Evolutionary conservation across 305 asterid genomes (phyloP).

Genomic region (Caryopteris hybrid): DNA sequence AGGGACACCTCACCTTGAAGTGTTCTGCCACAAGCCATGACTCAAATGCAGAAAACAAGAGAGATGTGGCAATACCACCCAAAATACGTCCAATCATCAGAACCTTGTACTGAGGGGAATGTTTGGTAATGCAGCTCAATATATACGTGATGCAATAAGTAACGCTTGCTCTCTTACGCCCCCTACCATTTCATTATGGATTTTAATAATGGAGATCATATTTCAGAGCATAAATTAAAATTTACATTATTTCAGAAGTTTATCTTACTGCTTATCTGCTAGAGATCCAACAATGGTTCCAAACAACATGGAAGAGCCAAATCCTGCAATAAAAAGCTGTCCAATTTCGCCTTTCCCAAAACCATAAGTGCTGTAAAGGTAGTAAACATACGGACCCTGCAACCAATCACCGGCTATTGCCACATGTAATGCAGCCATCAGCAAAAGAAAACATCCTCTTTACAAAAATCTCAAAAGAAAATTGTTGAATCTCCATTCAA

Average conservation of each 20-base stretch:
- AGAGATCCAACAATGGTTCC: conserved; percentile 98
- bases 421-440: conserved; percentile 32
- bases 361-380: conserved; percentile 91
- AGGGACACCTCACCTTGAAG: conserved; percentile 60
- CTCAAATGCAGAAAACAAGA: conserved; percentile 88
- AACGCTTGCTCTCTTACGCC: conserved; percentile 90
- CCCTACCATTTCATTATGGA: conserved; percentile 45
- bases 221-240: not conserved
- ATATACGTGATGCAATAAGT: conserved; percentile 94
- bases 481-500: conserved; percentile 4
- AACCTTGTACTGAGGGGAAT: conserved; percentile 87
- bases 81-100: conserved; percentile 89
- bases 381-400: conserved; percentile 98
- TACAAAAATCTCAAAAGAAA: conserved; percentile 4
- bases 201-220: conserved; percentile 9
- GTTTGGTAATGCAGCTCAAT: conserved; percentile 92
- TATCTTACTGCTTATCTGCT: conserved; percentile 88
- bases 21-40: conserved; percentile 99
- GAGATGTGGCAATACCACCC: conserved; percentile 98
- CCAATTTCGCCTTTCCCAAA: conserved; percentile 91
- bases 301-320: conserved; percentile 98
- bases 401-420: conserved; percentile 96
- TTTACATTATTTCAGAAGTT: conserved; percentile 8
- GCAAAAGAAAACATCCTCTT: conserved; percentile 18
- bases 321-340: conserved; percentile 96